phyloP scores from a whole-genome alignment of 2,329 filamentous ascomycete species.

The Fusarium anthophilum region DNA sequence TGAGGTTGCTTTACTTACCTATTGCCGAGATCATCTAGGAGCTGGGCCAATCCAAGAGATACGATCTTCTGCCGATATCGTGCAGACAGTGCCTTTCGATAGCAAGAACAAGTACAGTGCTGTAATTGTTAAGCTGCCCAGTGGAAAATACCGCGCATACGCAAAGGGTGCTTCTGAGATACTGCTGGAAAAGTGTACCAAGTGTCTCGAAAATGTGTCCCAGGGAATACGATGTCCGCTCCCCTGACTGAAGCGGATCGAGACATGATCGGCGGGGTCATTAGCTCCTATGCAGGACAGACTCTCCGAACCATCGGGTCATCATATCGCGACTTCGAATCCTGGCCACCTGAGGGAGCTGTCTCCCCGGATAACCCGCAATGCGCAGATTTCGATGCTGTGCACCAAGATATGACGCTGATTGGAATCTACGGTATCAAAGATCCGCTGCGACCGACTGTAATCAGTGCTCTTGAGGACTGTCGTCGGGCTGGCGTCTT shows the following conservation, averaged over 20 bases:
- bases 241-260: conserved; percentile 63
- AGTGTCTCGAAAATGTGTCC: conserved; percentile 60
- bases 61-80: conserved; percentile 56
- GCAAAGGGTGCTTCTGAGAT: conserved; percentile 69
- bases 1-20: conserved; percentile 62
- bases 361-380: conserved; percentile 68
- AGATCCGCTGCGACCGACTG: conserved; percentile 70
- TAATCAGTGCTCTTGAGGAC: conserved; percentile 69
- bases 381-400: conserved; percentile 60
- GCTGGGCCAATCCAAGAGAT: conserved; percentile 57
- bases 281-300: conserved; percentile 68
- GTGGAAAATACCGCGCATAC: conserved; percentile 57
- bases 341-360: conserved; percentile 74
- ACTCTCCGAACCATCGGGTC: conserved; percentile 80
- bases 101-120: conserved; percentile 66
- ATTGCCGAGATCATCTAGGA: conserved; percentile 61
- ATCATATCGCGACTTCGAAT: conserved; percentile 75
- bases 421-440: conserved; percentile 70
- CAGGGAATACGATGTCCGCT: conserved; percentile 60
- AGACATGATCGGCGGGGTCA: conserved; percentile 62
- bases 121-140: conserved; percentile 60
- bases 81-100: conserved; percentile 64
- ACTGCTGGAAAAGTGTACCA: conserved; percentile 57
- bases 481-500: conserved; percentile 74
- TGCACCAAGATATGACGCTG: conserved; percentile 54